phyloP scores from a whole-genome alignment of 176 grass and related monocot genomes.

The Rhipidocladum racemiflorum region DNA sequence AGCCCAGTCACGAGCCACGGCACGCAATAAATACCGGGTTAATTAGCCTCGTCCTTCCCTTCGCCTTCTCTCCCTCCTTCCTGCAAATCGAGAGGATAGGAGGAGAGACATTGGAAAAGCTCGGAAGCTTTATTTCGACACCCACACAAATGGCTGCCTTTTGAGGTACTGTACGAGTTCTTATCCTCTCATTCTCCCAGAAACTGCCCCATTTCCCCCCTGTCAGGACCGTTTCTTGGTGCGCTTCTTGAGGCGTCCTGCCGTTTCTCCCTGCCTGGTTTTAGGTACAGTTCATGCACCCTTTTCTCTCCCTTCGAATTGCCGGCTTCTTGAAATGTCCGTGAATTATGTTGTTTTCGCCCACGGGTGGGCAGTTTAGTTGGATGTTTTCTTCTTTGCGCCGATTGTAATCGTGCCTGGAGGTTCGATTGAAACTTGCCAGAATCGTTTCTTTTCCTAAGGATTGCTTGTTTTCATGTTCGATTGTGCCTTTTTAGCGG shows the following conservation, averaged over 20 bases:
- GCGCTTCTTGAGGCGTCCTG: not conserved
- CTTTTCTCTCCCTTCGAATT: not conserved
- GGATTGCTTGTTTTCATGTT: not conserved
- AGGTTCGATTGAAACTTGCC: not conserved
- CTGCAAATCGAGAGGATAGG: slow-evolving; percentile 13
- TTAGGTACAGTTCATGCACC: not conserved
- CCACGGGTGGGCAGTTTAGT: not conserved
- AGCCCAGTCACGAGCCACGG: not conserved
- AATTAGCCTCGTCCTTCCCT: not conserved
- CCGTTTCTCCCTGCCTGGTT: not conserved
- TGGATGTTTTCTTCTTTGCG: not conserved
- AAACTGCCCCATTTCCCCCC: not conserved
- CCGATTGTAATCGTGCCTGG: not conserved
- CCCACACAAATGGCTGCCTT: not conserved
- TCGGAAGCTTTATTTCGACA: not conserved
- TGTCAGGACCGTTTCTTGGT: not conserved
- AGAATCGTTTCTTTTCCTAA: not conserved
- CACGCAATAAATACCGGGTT: slow-evolving; percentile 26
- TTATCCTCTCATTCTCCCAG: not conserved
- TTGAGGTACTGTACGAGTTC: not conserved
- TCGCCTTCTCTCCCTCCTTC: slow-evolving; percentile 10
- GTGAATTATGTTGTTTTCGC: not conserved
- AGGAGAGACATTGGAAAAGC: not conserved
- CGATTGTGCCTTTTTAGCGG: not conserved
- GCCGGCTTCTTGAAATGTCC: not conserved